Evolutionary conservation across 164 flowering plant genomes (phyloP), one percentile per base, ranked within the genome.

Genomic region (Dillenia suffruticosa): DNA sequence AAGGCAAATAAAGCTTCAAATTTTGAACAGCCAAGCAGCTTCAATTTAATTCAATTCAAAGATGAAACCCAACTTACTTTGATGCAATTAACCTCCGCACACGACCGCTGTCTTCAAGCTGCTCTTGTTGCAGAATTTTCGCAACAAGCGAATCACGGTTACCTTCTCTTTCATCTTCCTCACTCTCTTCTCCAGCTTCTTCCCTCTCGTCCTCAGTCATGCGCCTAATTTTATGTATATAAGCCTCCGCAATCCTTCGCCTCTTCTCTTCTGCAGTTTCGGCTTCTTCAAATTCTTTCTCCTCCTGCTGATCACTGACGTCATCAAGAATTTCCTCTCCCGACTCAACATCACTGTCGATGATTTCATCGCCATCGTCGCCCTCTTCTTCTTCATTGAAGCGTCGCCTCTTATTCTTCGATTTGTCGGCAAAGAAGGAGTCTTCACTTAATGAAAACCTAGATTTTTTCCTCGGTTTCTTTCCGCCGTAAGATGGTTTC

Each of bases 21-120:
- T 47, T 51, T 1, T 46, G n/a, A 56, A 15, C 50, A 52, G 11
- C 63, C 46, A 51, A 9, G 0, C 16, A 54, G 40, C 2, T 26
- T 26, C 40, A 26, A 26, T 26, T 26, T 26, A 26, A 26, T 26
- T 26, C 40, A 26, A 26, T 26, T 26, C 40, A 26, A 26, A 32
- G 40, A 32, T 32, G 40, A 32, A 7, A 0, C 5, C 40, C 40
- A 32, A 32, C 40, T 32, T 69, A 86, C 97, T 90, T 87, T 2
- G 91, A 81, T 10, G 97, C 96, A 70, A 94, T 72, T 48, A 67
- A 53, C 74, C 87, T 74, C 17, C 92, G 75, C 45, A 77, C 71
- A 6, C 97, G 77, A 2, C 97, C 97, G 51, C 89, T 89, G 40
- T 82, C 89, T 61, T 86, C 92, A 1, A 89, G 81, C 79, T 94